These are phyloP conservation scores for Adansonia digitata DNA, from an alignment of 345 rosid genomes.

Conservation along the genomic window DNA sequence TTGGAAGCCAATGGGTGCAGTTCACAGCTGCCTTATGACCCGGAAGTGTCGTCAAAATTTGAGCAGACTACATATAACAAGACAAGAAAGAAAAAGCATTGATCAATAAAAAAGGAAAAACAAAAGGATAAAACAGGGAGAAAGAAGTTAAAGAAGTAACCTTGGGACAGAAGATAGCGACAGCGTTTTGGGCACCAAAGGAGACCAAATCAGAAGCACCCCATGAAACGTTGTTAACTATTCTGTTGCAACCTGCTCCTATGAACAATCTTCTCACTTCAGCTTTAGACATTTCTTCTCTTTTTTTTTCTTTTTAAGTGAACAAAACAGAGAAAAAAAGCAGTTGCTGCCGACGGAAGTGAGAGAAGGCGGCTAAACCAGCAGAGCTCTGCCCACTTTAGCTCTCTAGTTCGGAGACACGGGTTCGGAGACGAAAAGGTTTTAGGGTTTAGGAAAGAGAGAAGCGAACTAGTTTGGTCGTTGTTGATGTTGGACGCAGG, in stretches of 20 bases:
- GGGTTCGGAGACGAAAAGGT: not conserved
- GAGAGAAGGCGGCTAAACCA: not conserved
- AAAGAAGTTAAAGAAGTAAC: constrained; percentile 22
- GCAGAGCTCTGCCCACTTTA: not conserved
- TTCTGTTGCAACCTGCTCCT: constrained; percentile 91
- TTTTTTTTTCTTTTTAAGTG: not conserved
- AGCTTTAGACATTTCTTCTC: constrained; percentile 22
- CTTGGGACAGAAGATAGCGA: constrained; percentile 73
- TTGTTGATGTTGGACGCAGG: too few species aligned
- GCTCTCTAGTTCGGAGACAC: not conserved
- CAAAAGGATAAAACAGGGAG: not conserved
- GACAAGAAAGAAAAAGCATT: not conserved
- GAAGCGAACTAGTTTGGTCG: too few species aligned
- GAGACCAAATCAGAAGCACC: constrained; percentile 75
- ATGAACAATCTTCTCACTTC: constrained; percentile 62
- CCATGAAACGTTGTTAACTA: constrained; percentile 89
- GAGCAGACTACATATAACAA: constrained; percentile 47
- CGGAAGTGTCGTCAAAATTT: constrained; percentile 78
- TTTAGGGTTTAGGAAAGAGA: not conserved
- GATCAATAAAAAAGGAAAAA: not conserved
- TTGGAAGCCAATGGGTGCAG: constrained; percentile 89
- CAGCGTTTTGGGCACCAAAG: constrained; percentile 83
- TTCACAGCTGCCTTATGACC: constrained; percentile 80
- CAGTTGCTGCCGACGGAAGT: not conserved
- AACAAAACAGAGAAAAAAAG: not conserved